Conservation (phyloP, 345 rosid species). For the Combretum micranthum region DNA sequence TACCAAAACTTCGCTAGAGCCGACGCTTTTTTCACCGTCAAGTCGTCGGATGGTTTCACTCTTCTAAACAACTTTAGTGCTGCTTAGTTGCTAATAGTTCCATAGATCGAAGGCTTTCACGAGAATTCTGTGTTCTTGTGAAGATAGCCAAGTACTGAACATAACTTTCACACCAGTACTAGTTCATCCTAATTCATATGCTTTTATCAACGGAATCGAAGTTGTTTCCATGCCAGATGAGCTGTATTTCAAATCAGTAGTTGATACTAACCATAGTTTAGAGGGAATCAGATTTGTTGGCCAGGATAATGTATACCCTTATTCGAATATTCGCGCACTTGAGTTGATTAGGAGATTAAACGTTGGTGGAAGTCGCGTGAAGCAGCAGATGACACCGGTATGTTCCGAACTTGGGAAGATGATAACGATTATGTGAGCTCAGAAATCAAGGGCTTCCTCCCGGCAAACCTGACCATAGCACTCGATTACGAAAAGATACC, state of each 20-base stretch:
- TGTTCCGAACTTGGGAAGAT: conserved; percentile 26
- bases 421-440: conserved; percentile 12
- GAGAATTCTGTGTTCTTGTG: conserved; percentile 6
- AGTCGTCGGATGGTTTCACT: conserved; percentile 5
- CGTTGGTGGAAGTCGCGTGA: conserved; percentile 14
- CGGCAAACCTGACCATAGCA: not conserved
- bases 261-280: not conserved
- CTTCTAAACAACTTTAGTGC: conserved; percentile 27
- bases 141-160: conserved; percentile 9
- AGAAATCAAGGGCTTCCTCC: not conserved
- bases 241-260: conserved; percentile 7
- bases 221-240: conserved; percentile 27
- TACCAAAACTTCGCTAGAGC: conserved; percentile 5
- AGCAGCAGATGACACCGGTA: conserved; percentile 18
- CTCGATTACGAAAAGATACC: conserved; percentile 12
- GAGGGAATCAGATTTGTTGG: not conserved
- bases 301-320: not conserved
- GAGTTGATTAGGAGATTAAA: conserved; percentile 33
- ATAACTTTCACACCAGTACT: conserved; percentile 23
- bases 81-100: not conserved
- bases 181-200: conserved; percentile 12
- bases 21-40: conserved; percentile 18
- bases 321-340: conserved; percentile 4
- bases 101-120: too few species aligned
- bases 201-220: conserved; percentile 32